Percentiles rank a stretch among this genome's conserved stretches.
These are phyloP conservation scores for Euphrasia confusa DNA, from an alignment of 257 asterid genomes.

Conservation along the genomic window DNA sequence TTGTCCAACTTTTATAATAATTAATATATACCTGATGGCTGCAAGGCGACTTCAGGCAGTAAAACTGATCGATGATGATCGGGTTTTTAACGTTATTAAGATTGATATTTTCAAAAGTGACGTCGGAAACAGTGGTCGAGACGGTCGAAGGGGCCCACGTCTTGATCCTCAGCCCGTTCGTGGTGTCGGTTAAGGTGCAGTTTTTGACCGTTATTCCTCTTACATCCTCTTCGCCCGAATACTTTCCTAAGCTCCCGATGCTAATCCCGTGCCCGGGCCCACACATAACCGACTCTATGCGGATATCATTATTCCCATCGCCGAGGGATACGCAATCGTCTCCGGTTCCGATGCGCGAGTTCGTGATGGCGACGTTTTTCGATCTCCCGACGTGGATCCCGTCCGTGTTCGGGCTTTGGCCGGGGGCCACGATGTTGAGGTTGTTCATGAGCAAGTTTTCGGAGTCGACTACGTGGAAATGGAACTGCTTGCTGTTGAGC, in stretches of 20 bases:
- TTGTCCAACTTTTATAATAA: too few species aligned
- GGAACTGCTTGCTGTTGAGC: slow-evolving; percentile 28
- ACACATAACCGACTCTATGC: slow-evolving; percentile 13
- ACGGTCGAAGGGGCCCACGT: slow-evolving; percentile 23
- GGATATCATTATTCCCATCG: slow-evolving; percentile 18
- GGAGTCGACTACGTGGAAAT: neutral
- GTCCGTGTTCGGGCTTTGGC: slow-evolving; percentile 30
- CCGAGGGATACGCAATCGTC: slow-evolving; percentile 33
- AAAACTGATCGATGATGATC: slow-evolving; percentile 28
- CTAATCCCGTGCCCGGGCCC: slow-evolving; percentile 34
- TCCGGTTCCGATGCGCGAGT: slow-evolving; percentile 20
- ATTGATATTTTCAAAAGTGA: slow-evolving; percentile 16
- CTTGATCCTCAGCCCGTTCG: slow-evolving; percentile 25
- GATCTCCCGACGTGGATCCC: slow-evolving; percentile 28
- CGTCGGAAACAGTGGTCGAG: slow-evolving; percentile 13
- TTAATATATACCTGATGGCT: slow-evolving; percentile 11
- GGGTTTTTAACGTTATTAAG: slow-evolving; percentile 19
- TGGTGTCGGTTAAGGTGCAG: slow-evolving; percentile 19
- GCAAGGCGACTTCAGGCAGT: slow-evolving; percentile 18
- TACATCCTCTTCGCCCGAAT: slow-evolving; percentile 15
- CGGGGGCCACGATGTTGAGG: slow-evolving; percentile 22
- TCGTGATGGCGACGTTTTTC: neutral
- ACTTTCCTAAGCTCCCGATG: slow-evolving; percentile 30
- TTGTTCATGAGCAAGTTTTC: neutral
- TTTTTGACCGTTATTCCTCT: slow-evolving; percentile 4